phyloP scores from a whole-genome alignment of 176 grass and related monocot species.

The bread wheat (Triticum aestivum) region DNA sequence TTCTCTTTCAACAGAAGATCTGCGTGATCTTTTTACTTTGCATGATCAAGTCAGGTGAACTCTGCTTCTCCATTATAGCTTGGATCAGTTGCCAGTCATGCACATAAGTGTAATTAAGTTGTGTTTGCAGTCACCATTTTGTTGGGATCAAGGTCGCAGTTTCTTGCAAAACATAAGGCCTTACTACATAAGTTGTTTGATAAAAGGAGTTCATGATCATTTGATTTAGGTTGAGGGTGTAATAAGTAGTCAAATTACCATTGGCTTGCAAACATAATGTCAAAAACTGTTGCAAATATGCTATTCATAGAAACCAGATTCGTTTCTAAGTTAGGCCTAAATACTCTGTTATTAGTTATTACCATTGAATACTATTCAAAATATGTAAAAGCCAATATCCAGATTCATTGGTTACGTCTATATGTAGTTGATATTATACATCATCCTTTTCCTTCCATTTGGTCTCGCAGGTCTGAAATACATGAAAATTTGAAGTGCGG shows the following conservation, averaged over 20 bases:
- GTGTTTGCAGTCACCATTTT: slow-evolving; percentile 11
- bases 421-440: slow-evolving; percentile 14
- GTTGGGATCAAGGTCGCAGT: background rate
- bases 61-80: slow-evolving; percentile 7
- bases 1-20: slow-evolving; percentile 86
- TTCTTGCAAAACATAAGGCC: background rate
- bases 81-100: slow-evolving; percentile 10
- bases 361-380: slow-evolving; percentile 4
- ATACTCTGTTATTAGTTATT: slow-evolving; percentile 19
- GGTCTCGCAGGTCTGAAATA: slow-evolving; percentile 72
- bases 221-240: background rate
- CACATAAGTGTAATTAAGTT: background rate
- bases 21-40: slow-evolving; percentile 89
- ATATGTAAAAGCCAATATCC: background rate
- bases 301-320: background rate
- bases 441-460: slow-evolving; percentile 20
- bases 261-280: background rate
- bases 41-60: slow-evolving; percentile 80
- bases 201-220: background rate
- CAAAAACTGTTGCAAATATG: background rate
- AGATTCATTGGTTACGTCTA: slow-evolving; percentile 6
- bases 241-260: background rate
- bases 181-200: background rate
- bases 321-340: slow-evolving; percentile 1
- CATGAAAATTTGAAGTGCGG: slow-evolving; percentile 96